Base-by-base conservation (phyloP, 2,329 filamentous ascomycete species). In the Apiospora saccharicola region DNA sequence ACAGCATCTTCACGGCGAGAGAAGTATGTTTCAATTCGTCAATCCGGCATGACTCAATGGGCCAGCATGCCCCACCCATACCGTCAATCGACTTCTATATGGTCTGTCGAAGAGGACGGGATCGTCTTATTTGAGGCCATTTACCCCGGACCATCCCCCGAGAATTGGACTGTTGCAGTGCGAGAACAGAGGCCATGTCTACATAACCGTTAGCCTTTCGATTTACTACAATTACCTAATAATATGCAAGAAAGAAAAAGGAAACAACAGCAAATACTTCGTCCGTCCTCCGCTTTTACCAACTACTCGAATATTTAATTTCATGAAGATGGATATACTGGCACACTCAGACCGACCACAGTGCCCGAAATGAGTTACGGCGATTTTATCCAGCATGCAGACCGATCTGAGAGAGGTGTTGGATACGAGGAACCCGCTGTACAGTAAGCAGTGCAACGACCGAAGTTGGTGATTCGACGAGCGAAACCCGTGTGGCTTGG, bases 121-220 rank as follows among this genome's bases (percentile, higher is more conserved):
- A 64, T 64, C 57, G 57, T 64, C 57, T 64, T 64, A 64, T 64
- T 64, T 41, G 57, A 64, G 57, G 57, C 57, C 57, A 64, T 64
- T 61, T 64, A n/a, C 57, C 57, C 57, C 30, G 30, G 53, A 61
- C 53, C 53, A 37, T 34, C 53, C 53, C 53, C 26, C 26, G 14
- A 57, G 46, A 7, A 49, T n/a, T n/a, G 46, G 8, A 10, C 8
- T 47, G 16, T 6, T 22, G 16, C 22, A 7, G n/a, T n/a, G 19
- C 10, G 19, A 49, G 46, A 22, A 49, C 46, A 22, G 46, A 49
- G n/a, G 46, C 14, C 14, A 57, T 57, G 51, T 5, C 26, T 34
- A n/a, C n/a, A n/a, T n/a, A 30, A 14, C 16, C 13, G 22, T 37
- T 53, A 30, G 26, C 16, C 13, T 34, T 37, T 53, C 13, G 26